Percentiles rank a stretch among this genome's conserved stretches.
Evolutionary conservation across 805 yeast genomes (phyloP).

Genomic region (Candida koratica): DNA sequence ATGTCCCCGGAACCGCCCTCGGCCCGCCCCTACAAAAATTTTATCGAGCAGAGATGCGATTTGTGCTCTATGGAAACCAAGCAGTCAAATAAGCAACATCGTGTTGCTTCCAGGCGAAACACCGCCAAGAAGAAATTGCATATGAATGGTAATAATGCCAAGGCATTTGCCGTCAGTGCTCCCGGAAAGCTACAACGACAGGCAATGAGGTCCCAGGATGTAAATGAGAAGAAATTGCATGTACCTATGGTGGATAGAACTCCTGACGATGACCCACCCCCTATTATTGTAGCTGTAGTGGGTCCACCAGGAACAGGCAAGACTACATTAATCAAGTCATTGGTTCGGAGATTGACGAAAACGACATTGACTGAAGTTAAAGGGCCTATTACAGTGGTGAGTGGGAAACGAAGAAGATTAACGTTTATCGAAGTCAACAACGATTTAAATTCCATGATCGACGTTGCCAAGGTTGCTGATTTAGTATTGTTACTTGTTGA

Average conservation of each 20-base stretch:
- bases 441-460: slow-evolving; percentile 93
- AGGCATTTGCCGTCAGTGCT: slow-evolving; percentile 44
- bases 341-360: slow-evolving; percentile 83
- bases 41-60: slow-evolving; percentile 10
- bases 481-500: slow-evolving; percentile 84
- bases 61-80: slow-evolving; percentile 21
- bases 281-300: slow-evolving; percentile 91
- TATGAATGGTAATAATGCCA: slow-evolving; percentile 62
- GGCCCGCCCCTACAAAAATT: not conserved
- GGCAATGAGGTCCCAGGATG: slow-evolving; percentile 82
- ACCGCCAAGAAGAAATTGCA: slow-evolving; percentile 85
- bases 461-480: slow-evolving; percentile 93
- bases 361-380: slow-evolving; percentile 80
- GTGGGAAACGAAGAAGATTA: slow-evolving; percentile 88
- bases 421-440: slow-evolving; percentile 92
- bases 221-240: slow-evolving; percentile 78
- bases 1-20: no score
- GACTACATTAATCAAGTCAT: slow-evolving; percentile 83
- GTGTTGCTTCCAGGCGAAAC: slow-evolving; percentile 46
- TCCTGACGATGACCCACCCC: slow-evolving; percentile 97
- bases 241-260: slow-evolving; percentile 98
- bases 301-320: slow-evolving; percentile 99
- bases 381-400: slow-evolving; percentile 95
- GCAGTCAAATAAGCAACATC: slow-evolving; percentile 79
- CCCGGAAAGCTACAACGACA: slow-evolving; percentile 83